Conservation (phyloP, 108 stramenopile genomes). For the Cyclostephanos tholiformis region DNA sequence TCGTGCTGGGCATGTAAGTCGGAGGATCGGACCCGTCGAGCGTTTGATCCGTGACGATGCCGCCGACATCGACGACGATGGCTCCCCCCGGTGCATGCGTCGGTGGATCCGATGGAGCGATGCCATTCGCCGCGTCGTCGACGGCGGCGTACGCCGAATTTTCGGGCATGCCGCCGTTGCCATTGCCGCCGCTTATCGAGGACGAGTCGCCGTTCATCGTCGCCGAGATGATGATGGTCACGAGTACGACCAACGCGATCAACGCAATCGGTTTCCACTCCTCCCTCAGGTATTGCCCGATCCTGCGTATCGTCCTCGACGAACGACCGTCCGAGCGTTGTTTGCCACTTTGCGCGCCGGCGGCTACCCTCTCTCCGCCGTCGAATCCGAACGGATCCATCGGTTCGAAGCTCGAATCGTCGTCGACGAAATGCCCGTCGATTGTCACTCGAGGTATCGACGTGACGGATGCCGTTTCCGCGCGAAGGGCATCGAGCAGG, state of each 20-base stretch:
- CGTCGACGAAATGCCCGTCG: constrained; percentile 22
- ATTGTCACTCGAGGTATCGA: background rate
- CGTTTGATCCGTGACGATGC: background rate
- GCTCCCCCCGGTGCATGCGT: background rate
- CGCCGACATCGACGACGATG: background rate
- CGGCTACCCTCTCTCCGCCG: too few relatives aligned
- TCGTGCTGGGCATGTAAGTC: background rate
- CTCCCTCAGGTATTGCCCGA: constrained; percentile 9
- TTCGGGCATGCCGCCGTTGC: background rate
- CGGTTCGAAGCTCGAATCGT: constrained; percentile 44
- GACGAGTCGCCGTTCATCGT: constrained; percentile 11
- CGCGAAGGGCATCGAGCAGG: constrained; percentile 11
- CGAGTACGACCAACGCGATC: constrained; percentile 15
- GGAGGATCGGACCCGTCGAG: background rate
- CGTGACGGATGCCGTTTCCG: background rate
- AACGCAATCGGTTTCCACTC: constrained; percentile 40
- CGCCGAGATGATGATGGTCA: constrained; percentile 30
- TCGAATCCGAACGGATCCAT: constrained; percentile 47
- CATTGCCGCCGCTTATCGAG: too few relatives aligned
- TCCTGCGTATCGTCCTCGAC: background rate
- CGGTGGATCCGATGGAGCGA: background rate
- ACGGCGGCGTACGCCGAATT: background rate
- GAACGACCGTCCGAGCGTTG: background rate
- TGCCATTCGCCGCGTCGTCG: background rate
- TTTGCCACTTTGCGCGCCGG: constrained; percentile 9